A percentile compares a stretch with the other conserved stretches of the same genome.
Evolutionary conservation across 1,139 yeast species (phyloP).

Genomic region (Candida mesenterica): DNA sequence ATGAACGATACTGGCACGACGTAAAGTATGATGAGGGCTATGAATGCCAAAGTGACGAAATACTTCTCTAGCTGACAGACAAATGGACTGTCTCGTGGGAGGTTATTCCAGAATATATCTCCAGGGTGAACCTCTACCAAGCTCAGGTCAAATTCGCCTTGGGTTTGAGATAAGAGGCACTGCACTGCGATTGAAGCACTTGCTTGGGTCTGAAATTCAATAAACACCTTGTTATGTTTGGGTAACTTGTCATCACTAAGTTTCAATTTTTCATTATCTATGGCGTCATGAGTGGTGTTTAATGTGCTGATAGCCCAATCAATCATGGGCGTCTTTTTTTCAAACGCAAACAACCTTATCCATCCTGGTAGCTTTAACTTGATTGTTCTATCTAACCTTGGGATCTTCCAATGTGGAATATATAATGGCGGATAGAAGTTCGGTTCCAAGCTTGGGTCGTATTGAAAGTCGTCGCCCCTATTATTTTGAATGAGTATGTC

Average conservation of each 20-base stretch:
- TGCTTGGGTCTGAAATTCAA: conserved; percentile 48
- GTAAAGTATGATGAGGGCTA: conserved; percentile 55
- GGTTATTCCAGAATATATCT: conserved; percentile 61
- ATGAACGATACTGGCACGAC: conserved; percentile 71
- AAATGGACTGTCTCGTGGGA: conserved; percentile 35
- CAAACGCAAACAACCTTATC: conserved; percentile 24
- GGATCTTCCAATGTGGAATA: conserved; percentile 19
- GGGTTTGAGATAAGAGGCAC: conserved; percentile 43
- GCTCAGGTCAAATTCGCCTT: conserved; percentile 42
- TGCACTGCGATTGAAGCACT: conserved; percentile 58
- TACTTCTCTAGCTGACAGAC: conserved; percentile 35
- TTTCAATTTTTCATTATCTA: conserved; percentile 23
- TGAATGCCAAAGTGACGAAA: conserved; percentile 41
- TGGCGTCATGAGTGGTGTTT: conserved; percentile 15
- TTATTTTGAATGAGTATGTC: conserved; percentile 6
- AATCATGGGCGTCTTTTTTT: conserved; percentile 20
- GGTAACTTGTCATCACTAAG: conserved; percentile 18
- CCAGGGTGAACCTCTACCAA: conserved; percentile 53
- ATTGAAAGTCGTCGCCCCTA: not conserved
- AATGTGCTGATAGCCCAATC: conserved; percentile 32
- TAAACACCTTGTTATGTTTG: conserved; percentile 45
- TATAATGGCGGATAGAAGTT: conserved; percentile 38
- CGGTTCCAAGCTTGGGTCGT: conserved; percentile 11
- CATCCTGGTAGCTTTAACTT: conserved; percentile 30
- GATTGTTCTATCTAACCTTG: conserved; percentile 27